phyloP scores from a whole-genome alignment of 2,329 filamentous ascomycete genomes.

The Phialocephala sp. region DNA sequence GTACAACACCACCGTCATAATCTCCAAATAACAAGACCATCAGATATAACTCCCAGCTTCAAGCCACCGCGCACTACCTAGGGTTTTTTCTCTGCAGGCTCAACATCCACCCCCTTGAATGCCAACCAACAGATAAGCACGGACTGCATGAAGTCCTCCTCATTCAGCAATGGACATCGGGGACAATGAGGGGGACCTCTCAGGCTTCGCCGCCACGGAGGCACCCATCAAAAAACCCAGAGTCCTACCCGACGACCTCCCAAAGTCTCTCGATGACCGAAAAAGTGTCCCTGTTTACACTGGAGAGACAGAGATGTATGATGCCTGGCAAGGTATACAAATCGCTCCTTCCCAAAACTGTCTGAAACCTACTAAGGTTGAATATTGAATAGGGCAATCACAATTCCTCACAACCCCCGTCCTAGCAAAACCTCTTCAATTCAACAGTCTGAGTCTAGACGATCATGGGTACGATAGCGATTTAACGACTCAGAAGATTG shows the following conservation, averaged over 20 bases:
- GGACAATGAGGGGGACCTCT: slow-evolving; percentile 52
- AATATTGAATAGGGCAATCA: slow-evolving; percentile 73
- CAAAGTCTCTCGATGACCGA: slow-evolving; percentile 89
- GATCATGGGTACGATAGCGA: slow-evolving; percentile 74
- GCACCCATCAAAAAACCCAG: slow-evolving; percentile 53
- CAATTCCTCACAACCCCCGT: slow-evolving; percentile 91
- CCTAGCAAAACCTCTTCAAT: slow-evolving; percentile 81
- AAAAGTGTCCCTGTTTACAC: slow-evolving; percentile 68
- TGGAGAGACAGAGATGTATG: slow-evolving; percentile 94
- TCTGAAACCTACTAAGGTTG: background rate
- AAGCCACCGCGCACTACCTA: background rate
- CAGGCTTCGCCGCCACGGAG: slow-evolving; percentile 59
- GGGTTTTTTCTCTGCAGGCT: background rate
- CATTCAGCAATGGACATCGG: slow-evolving; percentile 62
- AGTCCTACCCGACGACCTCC: slow-evolving; percentile 80
- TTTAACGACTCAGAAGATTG: slow-evolving; percentile 57
- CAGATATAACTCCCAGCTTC: slow-evolving; percentile 10
- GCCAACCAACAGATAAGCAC: slow-evolving; percentile 32
- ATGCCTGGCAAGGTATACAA: slow-evolving; percentile 89
- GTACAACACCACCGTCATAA: slow-evolving; percentile 9
- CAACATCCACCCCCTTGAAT: slow-evolving; percentile 22
- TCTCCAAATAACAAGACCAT: background rate
- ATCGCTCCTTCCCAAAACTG: background rate
- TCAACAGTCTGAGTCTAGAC: slow-evolving; percentile 81
- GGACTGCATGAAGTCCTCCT: slow-evolving; percentile 39